Percentiles rank a stretch among this genome's conserved stretches.
Evolutionary conservation across 805 yeast species (phyloP).

Genomic region (Zygosaccharomyces siamensis): DNA sequence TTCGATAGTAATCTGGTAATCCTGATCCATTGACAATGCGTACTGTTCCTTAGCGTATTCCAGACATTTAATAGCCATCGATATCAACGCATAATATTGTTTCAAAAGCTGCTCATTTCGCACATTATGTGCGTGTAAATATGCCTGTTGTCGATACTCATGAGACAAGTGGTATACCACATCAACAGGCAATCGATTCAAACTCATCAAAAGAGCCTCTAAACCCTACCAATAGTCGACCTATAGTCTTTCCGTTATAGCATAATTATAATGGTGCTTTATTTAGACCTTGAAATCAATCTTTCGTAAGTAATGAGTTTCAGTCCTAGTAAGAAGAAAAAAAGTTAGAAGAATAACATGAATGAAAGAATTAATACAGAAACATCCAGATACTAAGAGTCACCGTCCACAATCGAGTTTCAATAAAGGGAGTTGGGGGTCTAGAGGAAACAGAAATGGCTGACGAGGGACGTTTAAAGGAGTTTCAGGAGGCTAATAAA

Average conservation of each 20-base stretch:
- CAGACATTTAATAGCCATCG: slow-evolving; percentile 27
- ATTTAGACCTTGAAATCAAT: neutral
- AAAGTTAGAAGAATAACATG: neutral
- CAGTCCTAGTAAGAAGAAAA: neutral
- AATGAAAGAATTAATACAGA: neutral
- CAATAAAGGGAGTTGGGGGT: slow-evolving; percentile 2
- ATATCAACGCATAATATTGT: slow-evolving; percentile 34
- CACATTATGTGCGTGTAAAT: slow-evolving; percentile 13
- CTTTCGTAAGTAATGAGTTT: neutral
- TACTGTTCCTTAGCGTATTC: slow-evolving; percentile 13
- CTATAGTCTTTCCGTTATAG: neutral
- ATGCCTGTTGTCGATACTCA: slow-evolving; percentile 27
- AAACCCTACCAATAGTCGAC: neutral
- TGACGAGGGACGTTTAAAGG: slow-evolving; percentile 32
- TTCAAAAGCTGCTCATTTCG: slow-evolving; percentile 20
- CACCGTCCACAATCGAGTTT: neutral
- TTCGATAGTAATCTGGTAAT: slow-evolving; percentile 24
- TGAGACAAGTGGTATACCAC: slow-evolving; percentile 21
- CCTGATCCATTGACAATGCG: slow-evolving; percentile 27
- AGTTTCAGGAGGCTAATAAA: slow-evolving; percentile 34
- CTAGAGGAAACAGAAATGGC: slow-evolving; percentile 21
- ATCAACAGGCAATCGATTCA: slow-evolving; percentile 6
- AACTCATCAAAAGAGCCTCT: slow-evolving; percentile 3
- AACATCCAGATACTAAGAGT: neutral
- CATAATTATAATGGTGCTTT: neutral